Percentiles rank a stretch among this genome's conserved stretches.
phyloP scores from a whole-genome alignment of 441 rosid genomes.

The Adansonia madagascariensis region DNA sequence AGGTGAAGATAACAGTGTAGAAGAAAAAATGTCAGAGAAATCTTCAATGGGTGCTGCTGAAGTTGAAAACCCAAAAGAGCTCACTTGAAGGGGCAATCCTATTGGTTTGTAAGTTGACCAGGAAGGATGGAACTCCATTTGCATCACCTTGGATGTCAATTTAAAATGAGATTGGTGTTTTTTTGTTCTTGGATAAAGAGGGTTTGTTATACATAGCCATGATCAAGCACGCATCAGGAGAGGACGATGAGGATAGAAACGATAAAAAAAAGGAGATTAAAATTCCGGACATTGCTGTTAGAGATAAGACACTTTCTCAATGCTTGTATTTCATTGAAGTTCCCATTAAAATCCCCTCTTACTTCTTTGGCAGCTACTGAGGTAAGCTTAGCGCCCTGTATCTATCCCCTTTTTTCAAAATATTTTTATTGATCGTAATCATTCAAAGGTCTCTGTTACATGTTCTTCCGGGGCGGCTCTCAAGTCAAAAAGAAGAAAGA shows the following conservation, averaged over 20 bases:
- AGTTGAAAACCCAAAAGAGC: constrained; percentile 30
- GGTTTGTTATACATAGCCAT: constrained; percentile 19
- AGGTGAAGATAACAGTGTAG: constrained; percentile 19
- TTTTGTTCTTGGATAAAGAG: not conserved
- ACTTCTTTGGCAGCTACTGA: constrained; percentile 26
- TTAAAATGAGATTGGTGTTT: constrained; percentile 4
- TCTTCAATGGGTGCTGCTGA: constrained; percentile 23
- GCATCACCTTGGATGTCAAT: constrained; percentile 17
- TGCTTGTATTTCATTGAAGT: constrained; percentile 22
- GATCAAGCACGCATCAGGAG: not conserved
- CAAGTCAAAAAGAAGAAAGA: constrained; percentile 2
- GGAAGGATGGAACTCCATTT: constrained; percentile 24
- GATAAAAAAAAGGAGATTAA: not conserved
- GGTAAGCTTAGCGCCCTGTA: not conserved
- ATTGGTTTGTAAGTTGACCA: constrained; percentile 25
- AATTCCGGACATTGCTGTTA: constrained; percentile 15
- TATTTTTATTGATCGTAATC: not conserved
- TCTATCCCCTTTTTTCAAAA: not conserved
- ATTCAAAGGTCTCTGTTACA: constrained; percentile 24
- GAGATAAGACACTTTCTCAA: constrained; percentile 15
- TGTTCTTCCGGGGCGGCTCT: not conserved
- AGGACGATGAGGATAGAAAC: not conserved
- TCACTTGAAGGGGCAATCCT: constrained; percentile 20
- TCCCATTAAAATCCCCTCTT: constrained; percentile 25
- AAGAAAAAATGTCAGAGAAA: constrained; percentile 29